A percentile compares a stretch with the other conserved stretches of the same genome.
Evolutionary conservation across 371 early-diverging fungal species (phyloP).

Genomic region (Rhizopus microsporus): DNA sequence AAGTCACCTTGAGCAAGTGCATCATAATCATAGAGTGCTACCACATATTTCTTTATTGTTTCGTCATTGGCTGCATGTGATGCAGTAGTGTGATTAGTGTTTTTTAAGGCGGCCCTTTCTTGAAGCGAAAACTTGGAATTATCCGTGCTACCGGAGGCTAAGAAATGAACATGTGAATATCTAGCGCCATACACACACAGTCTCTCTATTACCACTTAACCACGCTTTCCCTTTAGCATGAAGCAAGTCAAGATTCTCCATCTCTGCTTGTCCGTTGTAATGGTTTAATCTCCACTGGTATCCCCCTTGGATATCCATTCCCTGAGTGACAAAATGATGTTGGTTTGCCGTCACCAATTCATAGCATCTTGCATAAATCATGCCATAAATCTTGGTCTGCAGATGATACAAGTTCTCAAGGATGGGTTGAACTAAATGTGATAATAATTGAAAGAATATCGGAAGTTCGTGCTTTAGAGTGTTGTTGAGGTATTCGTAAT

Average conservation of each 20-base stretch:
- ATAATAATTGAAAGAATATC: constrained; percentile 56
- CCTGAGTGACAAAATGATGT: constrained; percentile 37
- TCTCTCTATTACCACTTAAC: constrained; percentile 28
- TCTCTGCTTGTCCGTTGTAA: constrained; percentile 30
- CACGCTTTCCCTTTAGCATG: constrained; percentile 51
- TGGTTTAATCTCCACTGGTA: constrained; percentile 35
- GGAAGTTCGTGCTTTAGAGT: constrained; percentile 72
- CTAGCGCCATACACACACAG: not conserved
- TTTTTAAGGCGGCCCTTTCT: constrained; percentile 41
- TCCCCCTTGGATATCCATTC: constrained; percentile 38
- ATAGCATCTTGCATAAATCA: constrained; percentile 55
- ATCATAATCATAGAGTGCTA: constrained; percentile 73
- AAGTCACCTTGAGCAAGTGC: constrained; percentile 73
- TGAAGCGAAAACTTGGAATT: constrained; percentile 38
- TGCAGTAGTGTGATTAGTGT: not conserved
- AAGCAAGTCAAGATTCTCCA: constrained; percentile 40
- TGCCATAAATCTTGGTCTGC: constrained; percentile 67
- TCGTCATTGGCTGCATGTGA: no score
- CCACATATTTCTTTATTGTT: constrained; percentile 25
- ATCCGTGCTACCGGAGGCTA: constrained; percentile 40
- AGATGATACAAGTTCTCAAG: constrained; percentile 70
- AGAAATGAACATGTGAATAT: not conserved
- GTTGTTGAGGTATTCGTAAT: constrained; percentile 72
- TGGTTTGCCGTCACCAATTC: constrained; percentile 47
- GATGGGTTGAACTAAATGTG: constrained; percentile 73